These are phyloP conservation scores for Solanum gandarillasii DNA, from an alignment of 257 asterid species.

Conservation along the genomic window DNA sequence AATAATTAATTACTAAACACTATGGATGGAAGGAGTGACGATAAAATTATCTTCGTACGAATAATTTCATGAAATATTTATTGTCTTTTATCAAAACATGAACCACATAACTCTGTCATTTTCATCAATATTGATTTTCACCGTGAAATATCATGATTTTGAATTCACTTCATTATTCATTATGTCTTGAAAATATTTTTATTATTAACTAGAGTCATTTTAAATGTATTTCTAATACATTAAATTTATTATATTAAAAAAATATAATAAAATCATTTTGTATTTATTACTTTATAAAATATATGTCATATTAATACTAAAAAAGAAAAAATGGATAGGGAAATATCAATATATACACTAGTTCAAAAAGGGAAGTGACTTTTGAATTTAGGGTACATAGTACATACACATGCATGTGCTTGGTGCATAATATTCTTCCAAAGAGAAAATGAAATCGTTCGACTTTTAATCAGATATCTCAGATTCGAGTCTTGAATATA, in stretches of 20 bases:
- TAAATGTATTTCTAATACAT: background rate
- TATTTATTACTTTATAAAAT: too few species aligned
- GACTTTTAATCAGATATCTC: too few species aligned
- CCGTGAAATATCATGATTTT: too few species aligned
- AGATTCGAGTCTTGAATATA: rapidly evolving
- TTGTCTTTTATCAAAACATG: too few species aligned
- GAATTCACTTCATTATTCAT: too few species aligned
- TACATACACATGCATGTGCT: background rate
- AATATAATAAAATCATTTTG: too few species aligned
- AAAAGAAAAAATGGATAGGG: background rate
- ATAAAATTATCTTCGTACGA: rapidly evolving
- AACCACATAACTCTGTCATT: background rate
- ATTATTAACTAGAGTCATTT: too few species aligned
- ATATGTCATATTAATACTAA: too few species aligned
- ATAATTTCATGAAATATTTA: too few species aligned
- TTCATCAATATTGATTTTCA: too few species aligned
- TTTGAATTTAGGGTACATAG: background rate
- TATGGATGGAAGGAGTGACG: background rate
- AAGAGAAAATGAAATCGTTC: background rate
- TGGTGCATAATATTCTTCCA: background rate
- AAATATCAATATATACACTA: background rate
- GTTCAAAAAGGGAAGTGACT: background rate
- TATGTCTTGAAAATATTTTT: too few species aligned
- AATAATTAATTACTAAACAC: background rate
- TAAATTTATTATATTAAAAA: too few species aligned